Percentiles rank a stretch among this genome's conserved stretches.
These are phyloP conservation scores for Adiantum capillusveneris DNA, from an alignment of 75 land plant species.

Conservation along the genomic window DNA sequence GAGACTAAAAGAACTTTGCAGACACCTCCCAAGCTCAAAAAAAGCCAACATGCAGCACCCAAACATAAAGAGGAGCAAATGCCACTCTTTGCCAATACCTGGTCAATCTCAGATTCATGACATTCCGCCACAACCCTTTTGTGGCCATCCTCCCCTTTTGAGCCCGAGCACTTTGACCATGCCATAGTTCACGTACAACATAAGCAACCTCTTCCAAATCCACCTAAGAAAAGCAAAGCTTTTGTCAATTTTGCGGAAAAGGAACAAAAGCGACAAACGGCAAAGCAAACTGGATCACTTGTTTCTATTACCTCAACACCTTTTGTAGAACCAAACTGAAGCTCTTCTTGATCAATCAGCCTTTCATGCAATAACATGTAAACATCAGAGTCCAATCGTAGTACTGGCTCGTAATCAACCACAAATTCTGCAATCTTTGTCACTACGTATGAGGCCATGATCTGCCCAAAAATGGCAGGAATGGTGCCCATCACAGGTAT, in stretches of 20 bases:
- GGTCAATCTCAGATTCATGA: constrained; percentile 80
- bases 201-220: constrained; percentile 90
- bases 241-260: no score
- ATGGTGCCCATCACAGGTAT: constrained; percentile 96
- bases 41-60: no score
- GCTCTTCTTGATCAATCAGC: constrained; percentile 91
- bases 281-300: no score
- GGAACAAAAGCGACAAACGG: no score
- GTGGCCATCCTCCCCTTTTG: constrained; percentile 57
- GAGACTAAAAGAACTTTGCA: no score
- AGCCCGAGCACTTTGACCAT: constrained; percentile 90
- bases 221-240: no score
- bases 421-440: constrained; percentile 67
- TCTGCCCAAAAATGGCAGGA: constrained; percentile 98
- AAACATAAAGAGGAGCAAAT: no score
- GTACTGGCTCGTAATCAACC: constrained; percentile 79
- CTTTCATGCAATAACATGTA: constrained; percentile 78
- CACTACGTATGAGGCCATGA: constrained; percentile 94
- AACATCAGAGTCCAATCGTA: constrained; percentile 84
- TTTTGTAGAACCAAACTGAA: constrained; percentile 61
- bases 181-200: constrained; percentile 92
- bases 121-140: constrained; percentile 95
- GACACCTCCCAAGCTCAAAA: no score
- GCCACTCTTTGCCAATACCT: constrained; percentile 60
- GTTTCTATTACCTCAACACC: constrained; percentile 78